Conservation (phyloP, 345 rosid species). For the Erysimum cheiranthoides region DNA sequence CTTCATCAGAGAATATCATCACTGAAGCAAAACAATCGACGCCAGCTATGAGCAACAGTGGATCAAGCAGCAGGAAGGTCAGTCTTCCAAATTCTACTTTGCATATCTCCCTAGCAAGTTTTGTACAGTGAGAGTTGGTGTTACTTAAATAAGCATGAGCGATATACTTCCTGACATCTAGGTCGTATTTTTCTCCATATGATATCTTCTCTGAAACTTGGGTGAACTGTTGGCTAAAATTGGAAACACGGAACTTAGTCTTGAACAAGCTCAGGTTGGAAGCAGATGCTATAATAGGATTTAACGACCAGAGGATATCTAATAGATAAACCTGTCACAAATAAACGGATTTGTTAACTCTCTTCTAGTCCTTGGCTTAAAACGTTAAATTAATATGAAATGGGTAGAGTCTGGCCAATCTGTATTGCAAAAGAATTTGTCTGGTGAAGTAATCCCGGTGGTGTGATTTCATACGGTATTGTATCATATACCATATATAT, state of each 20-base stretch:
- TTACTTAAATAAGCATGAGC: not conserved
- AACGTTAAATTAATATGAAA: not conserved
- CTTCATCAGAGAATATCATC: slow-evolving; percentile 77
- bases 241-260: not conserved
- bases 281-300: not conserved
- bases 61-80: slow-evolving; percentile 82
- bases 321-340: slow-evolving; percentile 3
- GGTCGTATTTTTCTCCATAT: not conserved
- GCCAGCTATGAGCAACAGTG: slow-evolving; percentile 68
- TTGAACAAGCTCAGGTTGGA: not conserved
- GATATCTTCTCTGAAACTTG: slow-evolving; percentile 1
- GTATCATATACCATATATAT: not conserved
- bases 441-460: not conserved
- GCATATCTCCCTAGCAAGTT: slow-evolving; percentile 13
- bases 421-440: not conserved
- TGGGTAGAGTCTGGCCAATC: slow-evolving; percentile 5
- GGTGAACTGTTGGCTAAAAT: slow-evolving; percentile 20
- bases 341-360: not conserved
- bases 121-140: not conserved
- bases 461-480: not conserved
- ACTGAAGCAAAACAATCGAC: slow-evolving; percentile 66
- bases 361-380: not conserved
- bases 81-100: slow-evolving; percentile 34
- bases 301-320: not conserved
- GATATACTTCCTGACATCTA: not conserved